Conservation (phyloP, 441 rosid species). For the Brassica hybrid region DNA sequence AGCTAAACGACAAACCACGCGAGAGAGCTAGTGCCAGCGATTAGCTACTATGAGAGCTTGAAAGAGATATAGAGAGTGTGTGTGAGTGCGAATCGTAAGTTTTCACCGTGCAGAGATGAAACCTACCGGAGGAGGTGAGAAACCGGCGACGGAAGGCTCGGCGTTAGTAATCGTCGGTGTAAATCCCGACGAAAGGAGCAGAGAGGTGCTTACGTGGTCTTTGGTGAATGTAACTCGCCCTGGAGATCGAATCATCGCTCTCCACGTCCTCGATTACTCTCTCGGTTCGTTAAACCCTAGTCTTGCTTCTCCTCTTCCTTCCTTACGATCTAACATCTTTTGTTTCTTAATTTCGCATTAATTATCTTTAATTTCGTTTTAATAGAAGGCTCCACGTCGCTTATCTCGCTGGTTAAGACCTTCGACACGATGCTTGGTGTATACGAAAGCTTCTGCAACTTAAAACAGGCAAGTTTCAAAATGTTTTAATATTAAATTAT, state of each 20-base stretch:
- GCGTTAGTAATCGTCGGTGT: constrained; percentile 80
- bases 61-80: neutral
- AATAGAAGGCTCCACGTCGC: constrained; percentile 65
- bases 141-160: constrained; percentile 35
- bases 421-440: constrained; percentile 82
- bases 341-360: neutral
- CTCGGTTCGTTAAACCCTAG: constrained; percentile 46
- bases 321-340: neutral
- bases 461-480: constrained; percentile 76
- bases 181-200: constrained; percentile 69
- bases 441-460: constrained; percentile 94
- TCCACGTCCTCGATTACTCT: constrained; percentile 72
- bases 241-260: constrained; percentile 85
- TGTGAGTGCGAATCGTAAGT: constrained; percentile 4
- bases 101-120: constrained; percentile 42
- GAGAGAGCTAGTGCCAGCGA: neutral
- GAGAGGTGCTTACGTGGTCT: constrained; percentile 87
- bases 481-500: no score
- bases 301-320: neutral
- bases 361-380: neutral
- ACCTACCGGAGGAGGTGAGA: constrained; percentile 41
- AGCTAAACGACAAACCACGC: constrained; percentile 36
- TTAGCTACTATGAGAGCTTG: constrained; percentile 2
- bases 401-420: constrained; percentile 68
- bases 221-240: constrained; percentile 82